Conservation (phyloP, 139 green algal species). For the Coelastrella sp. region DNA sequence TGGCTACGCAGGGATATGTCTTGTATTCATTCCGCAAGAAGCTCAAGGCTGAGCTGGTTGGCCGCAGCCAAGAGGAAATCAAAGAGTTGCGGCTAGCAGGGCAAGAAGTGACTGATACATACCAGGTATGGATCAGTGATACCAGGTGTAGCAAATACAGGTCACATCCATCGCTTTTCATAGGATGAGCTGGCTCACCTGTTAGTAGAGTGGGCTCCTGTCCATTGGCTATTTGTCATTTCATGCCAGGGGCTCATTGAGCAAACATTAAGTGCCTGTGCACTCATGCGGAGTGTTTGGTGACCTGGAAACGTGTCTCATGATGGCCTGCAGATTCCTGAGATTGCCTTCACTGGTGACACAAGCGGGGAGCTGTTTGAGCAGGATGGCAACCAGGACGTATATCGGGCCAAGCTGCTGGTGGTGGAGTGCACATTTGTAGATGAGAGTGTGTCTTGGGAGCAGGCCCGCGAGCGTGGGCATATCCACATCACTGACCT, state of each 20-base stretch:
- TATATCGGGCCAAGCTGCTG: constrained; percentile 74
- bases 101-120: constrained; percentile 67
- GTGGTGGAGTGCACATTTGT: constrained; percentile 77
- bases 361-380: constrained; percentile 79
- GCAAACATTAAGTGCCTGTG: too few species aligned
- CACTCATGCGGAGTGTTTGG: too few species aligned
- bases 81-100: constrained; percentile 56
- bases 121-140: constrained; percentile 36
- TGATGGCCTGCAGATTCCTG: constrained; percentile 60
- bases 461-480: constrained; percentile 62
- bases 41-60: constrained; percentile 77
- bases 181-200: too few species aligned
- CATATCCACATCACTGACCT: constrained; percentile 87
- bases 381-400: constrained; percentile 49
- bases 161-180: not conserved
- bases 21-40: constrained; percentile 79
- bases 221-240: too few species aligned
- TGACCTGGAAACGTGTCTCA: too few species aligned
- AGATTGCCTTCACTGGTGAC: constrained; percentile 92
- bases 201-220: too few species aligned
- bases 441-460: constrained; percentile 41
- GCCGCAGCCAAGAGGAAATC: constrained; percentile 64
- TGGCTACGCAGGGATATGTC: constrained; percentile 71
- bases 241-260: too few species aligned
- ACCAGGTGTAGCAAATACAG: not conserved